These are phyloP conservation scores for Populus hybrid DNA, from an alignment of 441 rosid genomes.

Conservation along the genomic window DNA sequence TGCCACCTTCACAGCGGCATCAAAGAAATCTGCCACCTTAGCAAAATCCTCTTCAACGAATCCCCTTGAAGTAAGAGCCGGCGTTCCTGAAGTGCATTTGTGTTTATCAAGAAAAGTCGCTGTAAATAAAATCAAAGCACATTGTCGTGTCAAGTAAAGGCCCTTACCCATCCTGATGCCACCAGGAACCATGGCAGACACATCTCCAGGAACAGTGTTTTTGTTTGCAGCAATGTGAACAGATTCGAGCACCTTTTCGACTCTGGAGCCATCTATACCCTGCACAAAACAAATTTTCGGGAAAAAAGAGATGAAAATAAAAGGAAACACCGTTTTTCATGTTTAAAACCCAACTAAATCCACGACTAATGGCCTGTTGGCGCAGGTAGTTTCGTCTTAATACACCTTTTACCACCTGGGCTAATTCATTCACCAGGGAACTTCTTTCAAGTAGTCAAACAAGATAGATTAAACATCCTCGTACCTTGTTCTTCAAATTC, in stretches of 20 bases:
- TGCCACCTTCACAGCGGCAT: conserved; percentile 67
- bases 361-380: not conserved
- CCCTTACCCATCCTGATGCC: conserved; percentile 94
- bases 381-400: conserved; percentile 4
- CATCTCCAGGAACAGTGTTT: conserved; percentile 98
- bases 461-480: conserved; percentile 10
- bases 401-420: not conserved
- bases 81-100: conserved; percentile 55
- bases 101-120: conserved; percentile 12
- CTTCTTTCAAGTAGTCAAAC: conserved; percentile 1
- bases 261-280: conserved; percentile 98
- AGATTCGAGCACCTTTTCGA: conserved; percentile 82
- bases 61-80: conserved; percentile 92
- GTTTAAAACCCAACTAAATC: not conserved
- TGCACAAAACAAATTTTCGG: conserved; percentile 19
- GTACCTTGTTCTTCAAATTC: conserved; percentile 83
- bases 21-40: conserved; percentile 83
- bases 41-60: conserved; percentile 86
- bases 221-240: conserved; percentile 98
- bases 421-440: not conserved
- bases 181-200: conserved; percentile 99
- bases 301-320: not conserved
- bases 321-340: not conserved
- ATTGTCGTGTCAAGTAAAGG: not conserved
- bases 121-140: not conserved